Base-by-base conservation (phyloP, 257 asterid species). In the Nicotiana tomentosiformis region DNA sequence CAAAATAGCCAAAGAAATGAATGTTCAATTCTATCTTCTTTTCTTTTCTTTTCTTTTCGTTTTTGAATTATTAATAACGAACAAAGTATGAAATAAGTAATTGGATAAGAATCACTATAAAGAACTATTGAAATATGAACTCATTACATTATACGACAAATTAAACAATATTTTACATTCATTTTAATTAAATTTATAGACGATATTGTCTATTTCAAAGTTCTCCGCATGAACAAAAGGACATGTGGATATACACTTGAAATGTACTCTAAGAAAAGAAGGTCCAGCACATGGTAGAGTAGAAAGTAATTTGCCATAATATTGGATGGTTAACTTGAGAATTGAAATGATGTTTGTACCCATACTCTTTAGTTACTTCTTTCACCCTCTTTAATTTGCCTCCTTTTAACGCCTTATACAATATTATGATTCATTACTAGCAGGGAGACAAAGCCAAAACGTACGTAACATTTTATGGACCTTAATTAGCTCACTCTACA, bases 261-360 rank as follows among this genome's bases (percentile, higher is more conserved):
- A 77, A 77, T 77, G 80, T 77, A 81, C 85, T 77, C 69, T 58
- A 83, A 83, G 80, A 10, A 83, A 83, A 76, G 49, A n/a, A 43
- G 23, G 51, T 17, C 5, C 10, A 77, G 66, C 58, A 56, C 39
- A 72, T 74, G 81, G 77, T 69, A 57, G 87, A 81, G 58, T 33
- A 56, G 67, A 80, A 84, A 60, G 39, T 74, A 84, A 65, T 32
- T 62, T 29, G 76, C 56, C 64, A 53, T 43, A 32, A 66, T 26
- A 33, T 67, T 68, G 20, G 55, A 33, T 60, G 20, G 81, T 35
- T 62, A 81, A 23, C 64, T 74, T 81, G 77, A 53, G 61, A 80
- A 23, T 23, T 23, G 26, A 23, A 23, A 81, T 78, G 64, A 72
- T 58, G 76, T 78, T 30, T 35, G 51, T 60, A 33, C 39, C 16